Conservation (phyloP, 805 yeast genomes). For the Pichia pseudocactophila region DNA sequence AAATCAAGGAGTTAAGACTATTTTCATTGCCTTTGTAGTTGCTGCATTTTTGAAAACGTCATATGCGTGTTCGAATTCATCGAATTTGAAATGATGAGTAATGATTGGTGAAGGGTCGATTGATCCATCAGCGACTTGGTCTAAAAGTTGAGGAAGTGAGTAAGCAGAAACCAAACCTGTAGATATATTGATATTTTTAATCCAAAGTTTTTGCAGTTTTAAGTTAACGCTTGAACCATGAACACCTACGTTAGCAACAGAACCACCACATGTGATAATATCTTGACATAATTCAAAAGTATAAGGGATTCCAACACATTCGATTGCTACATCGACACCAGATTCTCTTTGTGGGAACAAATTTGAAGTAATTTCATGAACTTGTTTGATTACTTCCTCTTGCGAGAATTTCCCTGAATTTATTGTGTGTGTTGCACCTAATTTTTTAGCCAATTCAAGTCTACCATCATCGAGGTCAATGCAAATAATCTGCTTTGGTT, state of each 20-base stretch:
- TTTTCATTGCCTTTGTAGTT: slow-evolving; percentile 49
- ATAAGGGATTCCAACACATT: slow-evolving; percentile 57
- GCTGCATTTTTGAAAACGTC: slow-evolving; percentile 48
- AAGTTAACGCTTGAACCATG: slow-evolving; percentile 36
- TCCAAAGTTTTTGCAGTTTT: slow-evolving; percentile 37
- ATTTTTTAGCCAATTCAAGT: slow-evolving; percentile 44
- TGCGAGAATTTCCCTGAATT: slow-evolving; percentile 42
- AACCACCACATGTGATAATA: slow-evolving; percentile 49
- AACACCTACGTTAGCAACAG: slow-evolving; percentile 57
- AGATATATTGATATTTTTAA: slow-evolving; percentile 34
- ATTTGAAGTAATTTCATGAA: slow-evolving; percentile 18
- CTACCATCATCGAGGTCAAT: slow-evolving; percentile 54
- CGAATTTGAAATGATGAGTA: slow-evolving; percentile 49
- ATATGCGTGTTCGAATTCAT: slow-evolving; percentile 51
- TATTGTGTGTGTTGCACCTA: slow-evolving; percentile 52
- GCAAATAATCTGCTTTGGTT: slow-evolving; percentile 48
- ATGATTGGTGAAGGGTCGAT: slow-evolving; percentile 45
- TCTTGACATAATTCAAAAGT: slow-evolving; percentile 53
- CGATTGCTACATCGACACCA: slow-evolving; percentile 54
- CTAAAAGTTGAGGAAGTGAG: slow-evolving; percentile 32
- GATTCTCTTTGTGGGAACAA: slow-evolving; percentile 26
- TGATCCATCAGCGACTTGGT: slow-evolving; percentile 28
- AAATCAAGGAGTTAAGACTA: slow-evolving; percentile 18
- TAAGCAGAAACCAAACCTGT: slow-evolving; percentile 45
- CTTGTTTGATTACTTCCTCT: slow-evolving; percentile 29